Base-by-base conservation (phyloP, 2,329 filamentous ascomycete species). In the Rugonectria rugulosa region DNA sequence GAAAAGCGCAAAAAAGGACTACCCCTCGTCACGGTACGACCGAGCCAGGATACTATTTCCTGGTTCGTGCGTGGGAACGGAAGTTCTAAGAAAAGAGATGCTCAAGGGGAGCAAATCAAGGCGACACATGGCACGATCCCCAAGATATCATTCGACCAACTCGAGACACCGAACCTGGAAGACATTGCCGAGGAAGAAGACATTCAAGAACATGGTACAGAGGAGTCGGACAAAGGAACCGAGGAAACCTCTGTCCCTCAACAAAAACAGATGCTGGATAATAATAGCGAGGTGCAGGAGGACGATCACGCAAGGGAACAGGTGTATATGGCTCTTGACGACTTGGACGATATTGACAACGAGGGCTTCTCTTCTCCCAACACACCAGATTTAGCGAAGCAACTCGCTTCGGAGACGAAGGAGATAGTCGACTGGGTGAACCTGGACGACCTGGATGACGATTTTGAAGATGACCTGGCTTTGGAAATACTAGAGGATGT, bases 11-110 rank as follows among this genome's bases (percentile, higher is more conserved):
- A 74, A 58, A 79, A 75, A 49, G 81, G 84, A 0, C 53, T 84
- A 54, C 85, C 85, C 12, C 70, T 85, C 5, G 75, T 82, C n/a
- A 75, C 75, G 11, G 80, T 84, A 5, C 75, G 79, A 29, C 79
- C 84, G 0, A 86, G 84, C 27, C 85, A 87, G 66, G 80, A 80
- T 36, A 83, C 80, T 0, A 84, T 88, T 58, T 75, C 82, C 15
- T 67, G 77, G 29, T 87, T 87, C 53, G 70, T 83, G 7, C 71
- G 73, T 29, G 71, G 73, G 0, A 70, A 72, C n/a, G 70, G 68
- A 2, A 61, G 62, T 3, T 53, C 54, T 2, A 73, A 61, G 48
- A 75, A 74, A 62, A 70, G 70, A 32, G 68, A 70, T 26, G 48
- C 36, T 3, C 56, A 49, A 6, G 71, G 69, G 3, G 47, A 51